Base-by-base conservation (phyloP, 2,329 filamentous ascomycete genomes). In the Thelonectria blattea region DNA sequence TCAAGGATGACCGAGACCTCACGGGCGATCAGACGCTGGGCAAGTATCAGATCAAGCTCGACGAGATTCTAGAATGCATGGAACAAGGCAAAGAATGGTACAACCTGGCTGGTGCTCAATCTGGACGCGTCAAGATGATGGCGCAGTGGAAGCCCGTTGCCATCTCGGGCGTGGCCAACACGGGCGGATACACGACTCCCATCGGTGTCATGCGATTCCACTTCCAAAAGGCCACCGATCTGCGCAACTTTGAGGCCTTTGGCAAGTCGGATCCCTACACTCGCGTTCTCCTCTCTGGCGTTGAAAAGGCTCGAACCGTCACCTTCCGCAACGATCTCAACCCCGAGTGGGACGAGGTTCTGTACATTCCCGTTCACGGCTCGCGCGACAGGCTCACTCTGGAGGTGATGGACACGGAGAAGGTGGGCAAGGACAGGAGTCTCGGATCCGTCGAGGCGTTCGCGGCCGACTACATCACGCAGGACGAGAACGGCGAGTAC, bases 201-300 rank as follows among this genome's bases (percentile, higher is more conserved):
- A 91, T 99, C 66, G 95, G 95, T 77, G 93, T 99, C 20, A 92
- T 98, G 88, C 89, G 95, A 64, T 83, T 99, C 67, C 93, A 99
- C 76, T 94, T 98, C 81, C 86, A 91, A 79, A 88, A 86, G 71
- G 95, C 92, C 30, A 86, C 83, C 51, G 87, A 93, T 69, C 84
- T 99, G 45, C 91, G 93, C 61, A 99, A 99, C 75, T 85, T 97
- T 54, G 95, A 99, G 77, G 92, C 92, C 2, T 87, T 99, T 76
- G 95, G 95, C 77, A 98, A 98, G 78, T 98, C 95, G 1, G 96
- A 99, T 75, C 92, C 95, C 0, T 99, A 99, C 71, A 91, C 89
- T 20, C 89, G 94, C 43, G 90, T 98, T 1, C 78, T 97, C 54
- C 84, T 97, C 8, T 97, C 93, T 49, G 94, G 95, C 47, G 88